These are phyloP conservation scores for Henckelia pumila DNA, from an alignment of 257 asterid genomes.

Conservation along the genomic window DNA sequence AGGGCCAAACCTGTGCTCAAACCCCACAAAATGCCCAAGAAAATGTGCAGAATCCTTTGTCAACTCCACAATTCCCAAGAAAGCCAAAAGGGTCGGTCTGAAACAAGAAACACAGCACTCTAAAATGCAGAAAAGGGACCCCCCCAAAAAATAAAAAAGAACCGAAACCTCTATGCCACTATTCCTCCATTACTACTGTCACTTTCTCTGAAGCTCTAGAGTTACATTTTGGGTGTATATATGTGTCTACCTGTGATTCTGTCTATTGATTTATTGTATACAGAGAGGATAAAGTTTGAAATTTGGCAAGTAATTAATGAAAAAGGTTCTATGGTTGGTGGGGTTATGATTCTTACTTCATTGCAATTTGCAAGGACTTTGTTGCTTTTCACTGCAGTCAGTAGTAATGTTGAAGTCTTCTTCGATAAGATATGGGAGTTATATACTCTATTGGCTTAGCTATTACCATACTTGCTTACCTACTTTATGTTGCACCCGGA, in stretches of 20 bases:
- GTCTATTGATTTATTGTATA: too few species aligned
- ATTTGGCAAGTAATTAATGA: constrained; percentile 18
- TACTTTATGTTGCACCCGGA: too few species aligned
- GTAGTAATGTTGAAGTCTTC: too few species aligned
- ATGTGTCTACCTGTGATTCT: background rate
- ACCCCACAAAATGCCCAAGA: constrained; percentile 30
- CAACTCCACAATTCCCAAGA: constrained; percentile 33
- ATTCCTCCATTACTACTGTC: background rate
- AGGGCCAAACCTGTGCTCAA: constrained; percentile 39
- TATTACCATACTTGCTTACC: too few species aligned
- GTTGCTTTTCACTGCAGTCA: constrained; percentile 15
- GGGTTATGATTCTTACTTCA: constrained; percentile 42
- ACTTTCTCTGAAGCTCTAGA: background rate
- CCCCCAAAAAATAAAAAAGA: too few species aligned
- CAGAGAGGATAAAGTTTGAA: constrained; percentile 17
- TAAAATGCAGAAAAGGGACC: constrained; percentile 5
- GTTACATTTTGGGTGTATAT: background rate
- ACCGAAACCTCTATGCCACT: background rate
- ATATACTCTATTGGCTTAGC: too few species aligned
- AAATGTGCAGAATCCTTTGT: constrained; percentile 22
- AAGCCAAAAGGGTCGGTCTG: background rate
- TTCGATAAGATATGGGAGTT: too few species aligned
- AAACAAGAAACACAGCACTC: constrained; percentile 9
- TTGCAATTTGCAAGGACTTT: constrained; percentile 66
- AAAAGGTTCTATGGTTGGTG: constrained; percentile 53